Percentiles rank a stretch among this genome's conserved stretches.
Evolutionary conservation across 2,329 filamentous ascomycete species (phyloP).

Genomic region (Colletotrichum sp.): DNA sequence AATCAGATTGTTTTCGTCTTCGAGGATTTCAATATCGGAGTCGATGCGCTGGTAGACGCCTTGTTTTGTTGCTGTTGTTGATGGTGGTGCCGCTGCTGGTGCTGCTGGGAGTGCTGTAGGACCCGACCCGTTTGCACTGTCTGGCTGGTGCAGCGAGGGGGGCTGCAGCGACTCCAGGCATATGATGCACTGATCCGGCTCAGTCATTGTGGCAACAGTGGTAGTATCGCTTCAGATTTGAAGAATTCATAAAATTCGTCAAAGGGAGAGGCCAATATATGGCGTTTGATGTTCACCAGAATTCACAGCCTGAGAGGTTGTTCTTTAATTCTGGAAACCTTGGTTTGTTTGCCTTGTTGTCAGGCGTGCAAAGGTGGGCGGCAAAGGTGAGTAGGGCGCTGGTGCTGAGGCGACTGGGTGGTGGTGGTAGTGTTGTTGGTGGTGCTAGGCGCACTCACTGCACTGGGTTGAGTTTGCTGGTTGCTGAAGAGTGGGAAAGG

Average conservation of each 20-base stretch:
- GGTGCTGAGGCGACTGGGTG: slow-evolving; percentile 21
- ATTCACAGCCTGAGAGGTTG: background rate
- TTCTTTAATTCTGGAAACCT: background rate
- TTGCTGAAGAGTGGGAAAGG: slow-evolving; percentile 25
- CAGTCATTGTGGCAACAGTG: slow-evolving; percentile 52
- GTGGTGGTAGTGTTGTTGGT: slow-evolving; percentile 15
- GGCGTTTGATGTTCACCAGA: slow-evolving; percentile 2
- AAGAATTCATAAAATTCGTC: slow-evolving; percentile 52
- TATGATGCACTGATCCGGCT: slow-evolving; percentile 72
- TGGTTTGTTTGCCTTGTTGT: slow-evolving; percentile 5
- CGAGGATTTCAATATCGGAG: slow-evolving; percentile 20
- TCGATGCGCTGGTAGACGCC: slow-evolving; percentile 14
- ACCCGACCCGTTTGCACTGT: slow-evolving; percentile 25
- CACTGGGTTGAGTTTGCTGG: slow-evolving; percentile 13
- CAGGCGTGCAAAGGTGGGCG: background rate
- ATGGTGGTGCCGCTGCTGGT: slow-evolving; percentile 18
- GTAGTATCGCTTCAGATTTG: slow-evolving; percentile 38
- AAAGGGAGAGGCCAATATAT: slow-evolving; percentile 4
- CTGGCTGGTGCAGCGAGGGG: slow-evolving; percentile 31
- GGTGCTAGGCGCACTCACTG: slow-evolving; percentile 19
- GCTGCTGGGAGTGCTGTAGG: slow-evolving; percentile 15
- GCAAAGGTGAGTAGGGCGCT: background rate
- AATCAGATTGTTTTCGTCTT: slow-evolving; percentile 48
- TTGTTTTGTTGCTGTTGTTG: slow-evolving; percentile 24
- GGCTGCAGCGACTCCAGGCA: slow-evolving; percentile 66